Evolutionary conservation across 1,284 basidiomycete species (phyloP).

Genomic region (Exobasidium rhododendri): DNA sequence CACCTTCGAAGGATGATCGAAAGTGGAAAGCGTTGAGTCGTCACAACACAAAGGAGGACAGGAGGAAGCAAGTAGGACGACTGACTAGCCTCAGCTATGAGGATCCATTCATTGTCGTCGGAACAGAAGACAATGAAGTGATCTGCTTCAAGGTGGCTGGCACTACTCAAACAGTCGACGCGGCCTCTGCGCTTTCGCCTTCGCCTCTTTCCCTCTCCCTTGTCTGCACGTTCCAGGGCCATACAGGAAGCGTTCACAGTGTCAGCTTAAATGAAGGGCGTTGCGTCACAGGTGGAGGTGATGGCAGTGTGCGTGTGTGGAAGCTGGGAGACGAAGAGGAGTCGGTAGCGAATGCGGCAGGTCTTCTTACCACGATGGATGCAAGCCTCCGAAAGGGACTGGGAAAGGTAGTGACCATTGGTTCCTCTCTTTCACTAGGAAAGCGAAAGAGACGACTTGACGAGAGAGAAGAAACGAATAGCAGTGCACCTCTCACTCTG

Average conservation of each 20-base stretch:
- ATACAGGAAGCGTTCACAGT: constrained; percentile 9
- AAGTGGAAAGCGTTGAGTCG: background rate
- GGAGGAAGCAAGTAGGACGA: constrained; percentile 1
- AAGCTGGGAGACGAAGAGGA: constrained; percentile 5
- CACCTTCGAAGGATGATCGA: constrained; percentile 3
- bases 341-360: background rate
- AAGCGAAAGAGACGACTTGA: background rate
- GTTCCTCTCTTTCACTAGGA: background rate
- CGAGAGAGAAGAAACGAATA: background rate
- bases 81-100: constrained; percentile 8
- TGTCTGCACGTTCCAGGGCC: constrained; percentile 2
- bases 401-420: background rate
- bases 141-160: constrained; percentile 2
- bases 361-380: background rate
- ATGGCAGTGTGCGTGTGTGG: constrained; percentile 9
- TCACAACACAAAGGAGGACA: background rate
- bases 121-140: constrained; percentile 4
- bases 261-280: constrained; percentile 12
- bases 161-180: background rate
- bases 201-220: background rate
- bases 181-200: background rate
- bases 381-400: background rate
- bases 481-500: background rate
- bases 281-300: constrained; percentile 9
- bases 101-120: constrained; percentile 8